These are phyloP conservation scores for Tetrastigma voinierianum DNA, from an alignment of 164 flowering plant species.

Conservation along the genomic window DNA sequence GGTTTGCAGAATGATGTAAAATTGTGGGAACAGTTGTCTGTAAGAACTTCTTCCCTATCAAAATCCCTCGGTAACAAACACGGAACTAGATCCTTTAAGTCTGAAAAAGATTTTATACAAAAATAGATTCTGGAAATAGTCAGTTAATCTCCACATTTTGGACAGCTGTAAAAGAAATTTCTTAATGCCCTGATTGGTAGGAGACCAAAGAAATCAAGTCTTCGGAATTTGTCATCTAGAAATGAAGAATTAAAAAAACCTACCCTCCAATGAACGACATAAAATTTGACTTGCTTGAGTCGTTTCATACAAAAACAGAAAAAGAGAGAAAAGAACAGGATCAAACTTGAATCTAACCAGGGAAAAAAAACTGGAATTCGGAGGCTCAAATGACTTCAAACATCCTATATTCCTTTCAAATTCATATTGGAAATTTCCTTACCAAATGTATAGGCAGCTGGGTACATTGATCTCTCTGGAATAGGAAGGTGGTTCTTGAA, in stretches of 20 bases:
- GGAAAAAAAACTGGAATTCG: not conserved
- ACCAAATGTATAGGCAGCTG: constrained; percentile 60
- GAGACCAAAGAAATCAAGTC: too few relatives aligned
- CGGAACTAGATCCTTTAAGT: not conserved
- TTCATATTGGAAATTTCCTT: constrained; percentile 13
- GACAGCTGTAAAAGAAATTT: too few relatives aligned
- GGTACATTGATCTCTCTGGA: constrained; percentile 51
- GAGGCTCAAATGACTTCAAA: not conserved
- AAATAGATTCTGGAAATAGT: too few relatives aligned
- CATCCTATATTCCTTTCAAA: not conserved
- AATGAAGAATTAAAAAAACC: too few relatives aligned
- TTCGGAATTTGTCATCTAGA: too few relatives aligned
- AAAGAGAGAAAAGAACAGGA: too few relatives aligned
- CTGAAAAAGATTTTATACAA: not conserved
- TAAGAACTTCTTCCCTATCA: constrained; percentile 6
- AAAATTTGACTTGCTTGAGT: too few relatives aligned
- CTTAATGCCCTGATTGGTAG: too few relatives aligned
- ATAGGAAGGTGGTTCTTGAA: constrained; percentile 39
- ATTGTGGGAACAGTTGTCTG: not conserved
- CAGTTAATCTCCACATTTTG: too few relatives aligned
- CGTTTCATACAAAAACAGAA: too few relatives aligned
- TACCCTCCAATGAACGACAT: too few relatives aligned
- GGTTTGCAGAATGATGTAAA: not conserved
- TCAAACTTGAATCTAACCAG: too few relatives aligned
- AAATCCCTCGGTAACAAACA: not conserved